phyloP scores from a whole-genome alignment of 148 eudicot species.

The Vaccinium myrtillus region DNA sequence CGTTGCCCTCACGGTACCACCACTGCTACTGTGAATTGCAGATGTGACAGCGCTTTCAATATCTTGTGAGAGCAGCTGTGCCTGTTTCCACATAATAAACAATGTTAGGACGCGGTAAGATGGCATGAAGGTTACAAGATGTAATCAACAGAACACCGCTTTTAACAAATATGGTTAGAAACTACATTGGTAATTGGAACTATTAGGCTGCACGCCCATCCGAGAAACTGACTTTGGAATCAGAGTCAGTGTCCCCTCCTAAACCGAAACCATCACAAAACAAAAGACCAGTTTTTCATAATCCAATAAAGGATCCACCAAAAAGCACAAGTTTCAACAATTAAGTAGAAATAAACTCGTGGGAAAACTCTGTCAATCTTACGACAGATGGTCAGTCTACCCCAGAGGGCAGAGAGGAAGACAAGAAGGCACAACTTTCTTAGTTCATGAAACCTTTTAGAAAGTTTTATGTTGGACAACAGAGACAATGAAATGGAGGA shows the following conservation, averaged over 20 bases:
- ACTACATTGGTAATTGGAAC: not conserved
- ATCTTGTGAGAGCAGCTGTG: constrained; percentile 68
- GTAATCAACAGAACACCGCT: not conserved
- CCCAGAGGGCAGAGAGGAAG: not conserved
- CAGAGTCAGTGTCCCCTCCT: not conserved
- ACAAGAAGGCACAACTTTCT: not conserved
- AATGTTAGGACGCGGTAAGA: not conserved
- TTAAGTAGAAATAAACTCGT: not conserved
- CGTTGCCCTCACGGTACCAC: constrained; percentile 20
- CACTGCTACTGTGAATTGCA: constrained; percentile 18
- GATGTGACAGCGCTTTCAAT: constrained; percentile 38
- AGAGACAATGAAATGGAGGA: not conserved
- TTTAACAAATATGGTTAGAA: not conserved
- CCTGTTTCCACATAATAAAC: constrained; percentile 38
- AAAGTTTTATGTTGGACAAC: not conserved
- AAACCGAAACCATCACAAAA: not conserved
- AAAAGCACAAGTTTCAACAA: not conserved
- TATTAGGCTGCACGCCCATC: not conserved
- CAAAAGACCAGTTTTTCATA: not conserved
- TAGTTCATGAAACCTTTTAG: not conserved
- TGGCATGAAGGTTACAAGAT: not conserved
- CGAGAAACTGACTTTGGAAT: not conserved
- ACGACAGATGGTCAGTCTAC: not conserved
- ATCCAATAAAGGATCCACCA: constrained; percentile 1
- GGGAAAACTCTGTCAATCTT: not conserved